Base-by-base conservation (phyloP, 441 rosid genomes). In the Pelargonium australe region DNA sequence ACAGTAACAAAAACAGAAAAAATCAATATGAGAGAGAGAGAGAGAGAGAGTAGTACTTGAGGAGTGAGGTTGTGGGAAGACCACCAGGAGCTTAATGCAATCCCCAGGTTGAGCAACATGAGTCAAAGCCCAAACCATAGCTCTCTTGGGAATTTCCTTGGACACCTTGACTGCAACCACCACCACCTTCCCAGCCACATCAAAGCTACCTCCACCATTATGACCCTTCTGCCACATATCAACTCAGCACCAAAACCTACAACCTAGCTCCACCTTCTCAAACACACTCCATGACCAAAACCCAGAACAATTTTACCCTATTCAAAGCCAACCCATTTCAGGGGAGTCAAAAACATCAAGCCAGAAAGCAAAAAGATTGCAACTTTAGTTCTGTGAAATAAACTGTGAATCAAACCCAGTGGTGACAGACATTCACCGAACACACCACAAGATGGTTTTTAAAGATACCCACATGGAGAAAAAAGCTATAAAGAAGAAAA, bases 101-200 rank as follows among this genome's bases (percentile, higher is more conserved):
- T 95, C 96, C 44, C 97, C 97, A 76, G 98, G 96, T 66, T 89
- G 95, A 75, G 85, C 98, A 73, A 95, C 95, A 82, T 95, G 99
- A 76, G 97, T 95, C 89, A 95, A 82, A 76, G 99, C 93, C 99
- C 99, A 95, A 61, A 82, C 89, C 72, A 95, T 70, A 40, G 97
- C 99, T 68, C 87, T 84, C 80, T 87, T 92, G 1, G 99, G 89
- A 68, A 92, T 92, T 82, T 95, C 99, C 83, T 89, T 90, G 25
- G 99, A 90, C 12, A 96, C 96, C 85, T 92, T 95, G 64, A 92
- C 95, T 47, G 96, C 99, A 62, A 95, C 96, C 65, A 95, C 88
- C 64, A 90, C 97, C 84, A 78, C 78, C 77, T 92, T 95, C 79
- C 95, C 88, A 34, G 86, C 88, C 34, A 23, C 83, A 83, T 85